A percentile compares a stretch with the other conserved stretches of the same genome.
phyloP scores from a whole-genome alignment of 345 rosid genomes.

The Bruguiera sexangula region DNA sequence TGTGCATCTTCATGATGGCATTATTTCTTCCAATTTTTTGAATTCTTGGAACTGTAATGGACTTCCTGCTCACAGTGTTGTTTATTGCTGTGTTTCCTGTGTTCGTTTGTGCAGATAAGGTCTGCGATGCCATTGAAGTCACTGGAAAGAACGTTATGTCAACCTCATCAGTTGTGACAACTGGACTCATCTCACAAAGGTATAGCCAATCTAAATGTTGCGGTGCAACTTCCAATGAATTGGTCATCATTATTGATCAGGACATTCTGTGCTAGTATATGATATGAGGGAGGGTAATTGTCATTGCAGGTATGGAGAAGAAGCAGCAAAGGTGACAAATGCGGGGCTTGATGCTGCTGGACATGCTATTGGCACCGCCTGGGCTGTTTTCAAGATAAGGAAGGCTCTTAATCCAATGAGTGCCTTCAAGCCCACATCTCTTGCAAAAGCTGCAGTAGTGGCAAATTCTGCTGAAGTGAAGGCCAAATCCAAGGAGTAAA shows the following conservation, averaged over 20 bases:
- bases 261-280: neutral
- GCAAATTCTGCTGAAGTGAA: constrained; percentile 41
- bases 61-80: neutral
- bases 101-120: constrained; percentile 38
- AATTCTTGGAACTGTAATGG: neutral
- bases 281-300: neutral
- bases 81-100: neutral
- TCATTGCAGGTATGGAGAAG: constrained; percentile 65
- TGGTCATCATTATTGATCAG: neutral
- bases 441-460: constrained; percentile 64
- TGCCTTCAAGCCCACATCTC: constrained; percentile 59
- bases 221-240: neutral
- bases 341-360: constrained; percentile 89
- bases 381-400: constrained; percentile 88
- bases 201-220: constrained; percentile 15
- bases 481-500: constrained; percentile 37
- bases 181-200: constrained; percentile 78
- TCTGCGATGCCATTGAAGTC: constrained; percentile 88
- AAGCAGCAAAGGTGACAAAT: constrained; percentile 63
- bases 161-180: constrained; percentile 77
- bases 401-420: constrained; percentile 80
- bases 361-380: constrained; percentile 83
- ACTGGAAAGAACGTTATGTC: constrained; percentile 92
- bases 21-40: neutral
- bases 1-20: neutral